phyloP scores from a whole-genome alignment of 192 early-diverging fungal genomes.

The Linnemannia zychae region DNA sequence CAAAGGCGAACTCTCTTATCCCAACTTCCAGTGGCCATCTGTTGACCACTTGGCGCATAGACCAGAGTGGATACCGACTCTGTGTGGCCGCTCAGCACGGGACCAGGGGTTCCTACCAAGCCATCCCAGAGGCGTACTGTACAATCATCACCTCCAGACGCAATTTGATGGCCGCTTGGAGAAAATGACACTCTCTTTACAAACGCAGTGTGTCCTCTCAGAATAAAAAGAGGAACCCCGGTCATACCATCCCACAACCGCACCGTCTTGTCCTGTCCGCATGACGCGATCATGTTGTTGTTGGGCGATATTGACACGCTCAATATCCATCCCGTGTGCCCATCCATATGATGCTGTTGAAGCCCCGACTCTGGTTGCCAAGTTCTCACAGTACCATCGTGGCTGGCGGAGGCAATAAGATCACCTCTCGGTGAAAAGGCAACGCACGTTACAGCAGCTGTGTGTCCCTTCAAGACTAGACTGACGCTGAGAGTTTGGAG shows the following conservation, averaged over 20 bases:
- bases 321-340: not conserved
- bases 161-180: conserved; percentile 11
- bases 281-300: not conserved
- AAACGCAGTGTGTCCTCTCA: not conserved
- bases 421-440: not conserved
- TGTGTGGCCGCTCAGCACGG: not conserved
- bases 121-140: conserved; percentile 11
- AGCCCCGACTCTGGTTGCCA: conserved; percentile 7
- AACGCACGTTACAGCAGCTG: not conserved
- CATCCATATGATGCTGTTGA: not conserved
- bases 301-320: not conserved
- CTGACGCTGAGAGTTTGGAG: not conserved
- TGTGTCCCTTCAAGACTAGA: not conserved
- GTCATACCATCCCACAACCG: conserved; percentile 3
- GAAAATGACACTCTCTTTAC: conserved; percentile 4
- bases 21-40: conserved; percentile 12
- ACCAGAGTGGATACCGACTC: not conserved
- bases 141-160: not conserved
- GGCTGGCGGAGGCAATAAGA: not conserved
- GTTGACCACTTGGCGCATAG: not conserved
- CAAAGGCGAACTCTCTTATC: not conserved
- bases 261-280: conserved; percentile 7
- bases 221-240: not conserved
- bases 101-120: not conserved
- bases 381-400: not conserved